Evolutionary conservation across 2,329 filamentous ascomycete species (phyloP).

Genomic region (Colletotrichum tropicale): DNA sequence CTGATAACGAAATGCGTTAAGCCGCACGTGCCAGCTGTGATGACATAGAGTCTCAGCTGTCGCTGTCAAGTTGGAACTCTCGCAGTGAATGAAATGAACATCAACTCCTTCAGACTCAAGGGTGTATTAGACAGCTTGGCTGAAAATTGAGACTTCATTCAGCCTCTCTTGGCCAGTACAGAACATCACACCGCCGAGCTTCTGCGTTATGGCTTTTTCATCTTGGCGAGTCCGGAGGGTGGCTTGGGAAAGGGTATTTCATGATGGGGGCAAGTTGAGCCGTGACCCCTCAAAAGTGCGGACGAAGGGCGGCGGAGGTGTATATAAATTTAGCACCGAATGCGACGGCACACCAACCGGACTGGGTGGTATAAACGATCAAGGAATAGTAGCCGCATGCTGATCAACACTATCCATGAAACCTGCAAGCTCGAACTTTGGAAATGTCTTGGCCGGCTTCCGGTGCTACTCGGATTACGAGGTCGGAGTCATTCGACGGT

Average conservation of each 20-base stretch:
- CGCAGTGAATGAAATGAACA: not conserved
- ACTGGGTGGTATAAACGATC: not conserved
- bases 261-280: not conserved
- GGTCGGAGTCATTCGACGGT: not conserved
- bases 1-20: not conserved
- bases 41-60: not conserved
- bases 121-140: not conserved
- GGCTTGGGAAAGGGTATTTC: not conserved
- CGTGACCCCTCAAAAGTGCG: not conserved
- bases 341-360: not conserved
- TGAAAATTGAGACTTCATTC: not conserved
- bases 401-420: not conserved
- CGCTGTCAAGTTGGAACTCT: not conserved
- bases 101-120: not conserved
- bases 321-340: not conserved
- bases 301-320: not conserved
- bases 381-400: not conserved
- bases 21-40: not conserved
- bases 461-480: not conserved
- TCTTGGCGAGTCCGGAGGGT: not conserved
- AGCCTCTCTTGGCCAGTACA: not conserved
- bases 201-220: not conserved
- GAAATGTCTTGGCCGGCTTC: not conserved
- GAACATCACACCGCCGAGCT: not conserved
- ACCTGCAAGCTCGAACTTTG: not conserved